Evolutionary conservation across 2,329 filamentous ascomycete genomes (phyloP).

Genomic region (Pyrenophora tritici-repentis): DNA sequence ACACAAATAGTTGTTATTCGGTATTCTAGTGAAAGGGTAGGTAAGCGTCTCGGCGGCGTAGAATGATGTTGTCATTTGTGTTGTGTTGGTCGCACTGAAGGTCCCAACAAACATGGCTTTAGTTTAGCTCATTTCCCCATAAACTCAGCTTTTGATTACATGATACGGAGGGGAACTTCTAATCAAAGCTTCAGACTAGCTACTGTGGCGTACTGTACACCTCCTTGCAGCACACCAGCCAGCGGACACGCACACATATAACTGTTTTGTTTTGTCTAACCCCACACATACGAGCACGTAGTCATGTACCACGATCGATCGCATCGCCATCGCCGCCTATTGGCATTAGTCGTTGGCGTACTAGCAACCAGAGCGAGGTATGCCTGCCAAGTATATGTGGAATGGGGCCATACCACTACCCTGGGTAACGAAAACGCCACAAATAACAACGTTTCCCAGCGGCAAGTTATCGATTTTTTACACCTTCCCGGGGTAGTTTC

Average conservation of each 20-base stretch:
- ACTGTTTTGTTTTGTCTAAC: no score
- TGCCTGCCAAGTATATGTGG: slow-evolving; percentile 29
- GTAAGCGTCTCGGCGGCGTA: no score
- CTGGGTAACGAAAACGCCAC: no score
- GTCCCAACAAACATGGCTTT: no score
- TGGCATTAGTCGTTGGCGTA: slow-evolving; percentile 6
- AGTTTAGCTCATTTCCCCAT: no score
- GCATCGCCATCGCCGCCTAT: slow-evolving; percentile 10
- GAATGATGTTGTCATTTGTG: no score
- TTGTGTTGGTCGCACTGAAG: no score
- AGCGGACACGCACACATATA: slow-evolving; percentile 21
- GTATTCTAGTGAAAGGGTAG: no score
- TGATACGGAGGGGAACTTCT: neutral
- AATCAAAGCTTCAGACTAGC: slow-evolving; percentile 7
- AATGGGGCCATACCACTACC: slow-evolving; percentile 18
- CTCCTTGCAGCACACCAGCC: slow-evolving; percentile 34
- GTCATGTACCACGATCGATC: slow-evolving; percentile 23
- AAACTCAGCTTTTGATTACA: neutral
- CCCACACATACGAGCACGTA: slow-evolving; percentile 29
- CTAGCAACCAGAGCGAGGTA: neutral
- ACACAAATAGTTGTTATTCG: no score
- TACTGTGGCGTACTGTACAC: slow-evolving; percentile 29
- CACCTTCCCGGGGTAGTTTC: no score
- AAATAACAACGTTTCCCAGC: no score
- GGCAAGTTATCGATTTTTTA: no score